Percentiles rank a stretch among this genome's conserved stretches.
Evolutionary conservation across 2,329 filamentous ascomycete species (phyloP).

Genomic region (Amylocarpus encephaloides): DNA sequence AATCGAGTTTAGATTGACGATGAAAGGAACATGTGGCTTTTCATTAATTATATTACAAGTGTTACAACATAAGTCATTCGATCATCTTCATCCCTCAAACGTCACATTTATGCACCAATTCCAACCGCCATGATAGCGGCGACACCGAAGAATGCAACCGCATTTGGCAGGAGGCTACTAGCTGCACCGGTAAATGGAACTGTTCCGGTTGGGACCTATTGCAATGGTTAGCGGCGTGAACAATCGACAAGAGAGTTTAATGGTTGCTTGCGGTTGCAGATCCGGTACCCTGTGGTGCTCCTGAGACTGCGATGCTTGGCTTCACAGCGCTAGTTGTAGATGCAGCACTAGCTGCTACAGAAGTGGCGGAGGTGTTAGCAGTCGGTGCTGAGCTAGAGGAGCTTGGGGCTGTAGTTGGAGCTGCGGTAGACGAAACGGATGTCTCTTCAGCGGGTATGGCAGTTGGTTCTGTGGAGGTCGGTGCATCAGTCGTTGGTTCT

Average conservation of each 20-base stretch:
- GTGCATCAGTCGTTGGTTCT: background rate
- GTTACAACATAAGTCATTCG: background rate
- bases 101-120: background rate
- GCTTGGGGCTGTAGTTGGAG: background rate
- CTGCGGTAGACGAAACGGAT: background rate
- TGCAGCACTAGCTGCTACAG: background rate
- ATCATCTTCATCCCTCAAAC: background rate
- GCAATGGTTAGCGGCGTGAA: background rate
- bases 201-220: background rate
- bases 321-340: background rate
- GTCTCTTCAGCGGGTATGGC: background rate
- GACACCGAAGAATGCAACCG: background rate
- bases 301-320: background rate
- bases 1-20: no score
- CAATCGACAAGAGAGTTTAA: background rate
- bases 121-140: background rate
- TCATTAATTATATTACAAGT: background rate
- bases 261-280: slow-evolving; percentile 1
- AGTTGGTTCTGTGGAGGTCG: background rate
- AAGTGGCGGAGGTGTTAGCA: background rate
- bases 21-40: background rate
- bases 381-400: background rate
- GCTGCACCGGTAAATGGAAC: slow-evolving; percentile 2
- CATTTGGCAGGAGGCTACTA: background rate
- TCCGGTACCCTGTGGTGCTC: slow-evolving; percentile 1